These are phyloP conservation scores for Ceratonia siliqua DNA, from an alignment of 306 rosid species.

Conservation along the genomic window DNA sequence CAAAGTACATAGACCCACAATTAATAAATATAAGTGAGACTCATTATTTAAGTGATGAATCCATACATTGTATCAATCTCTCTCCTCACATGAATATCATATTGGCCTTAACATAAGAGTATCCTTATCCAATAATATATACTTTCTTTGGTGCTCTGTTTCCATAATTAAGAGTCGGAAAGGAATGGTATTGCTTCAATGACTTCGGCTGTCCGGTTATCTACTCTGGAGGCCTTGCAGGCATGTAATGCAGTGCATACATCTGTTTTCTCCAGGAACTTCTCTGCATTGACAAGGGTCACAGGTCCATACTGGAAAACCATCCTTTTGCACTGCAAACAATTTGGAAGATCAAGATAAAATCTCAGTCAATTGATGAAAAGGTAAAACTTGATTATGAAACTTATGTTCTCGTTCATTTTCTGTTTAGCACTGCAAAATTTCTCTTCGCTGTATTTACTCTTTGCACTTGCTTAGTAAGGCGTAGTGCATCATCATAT, in stretches of 20 bases:
- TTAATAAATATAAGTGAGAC: too few species aligned
- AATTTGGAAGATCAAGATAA: neutral
- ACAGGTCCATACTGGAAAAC: slow-evolving; percentile 78
- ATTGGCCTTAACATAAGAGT: too few species aligned
- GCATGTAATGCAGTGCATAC: slow-evolving; percentile 74
- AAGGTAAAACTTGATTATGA: neutral
- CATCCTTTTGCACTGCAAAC: slow-evolving; percentile 81
- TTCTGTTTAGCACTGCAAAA: neutral
- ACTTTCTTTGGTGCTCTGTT: neutral
- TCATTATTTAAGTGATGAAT: too few species aligned
- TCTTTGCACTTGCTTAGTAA: too few species aligned
- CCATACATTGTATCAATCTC: too few species aligned
- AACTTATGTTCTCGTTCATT: neutral
- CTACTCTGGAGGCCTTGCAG: slow-evolving; percentile 41
- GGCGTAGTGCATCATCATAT: too few species aligned
- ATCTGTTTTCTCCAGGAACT: slow-evolving; percentile 66
- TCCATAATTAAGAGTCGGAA: slow-evolving; percentile 38
- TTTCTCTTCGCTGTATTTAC: neutral
- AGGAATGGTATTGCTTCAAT: slow-evolving; percentile 20
- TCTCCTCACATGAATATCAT: too few species aligned
- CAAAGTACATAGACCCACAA: too few species aligned
- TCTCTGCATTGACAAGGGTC: slow-evolving; percentile 64
- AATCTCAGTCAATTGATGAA: neutral
- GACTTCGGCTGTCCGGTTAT: slow-evolving; percentile 9
- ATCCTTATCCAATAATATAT: slow-evolving; percentile 11